These are phyloP conservation scores for Tuber calosporum DNA, from an alignment of 495 filamentous ascomycete genomes.

Conservation along the genomic window DNA sequence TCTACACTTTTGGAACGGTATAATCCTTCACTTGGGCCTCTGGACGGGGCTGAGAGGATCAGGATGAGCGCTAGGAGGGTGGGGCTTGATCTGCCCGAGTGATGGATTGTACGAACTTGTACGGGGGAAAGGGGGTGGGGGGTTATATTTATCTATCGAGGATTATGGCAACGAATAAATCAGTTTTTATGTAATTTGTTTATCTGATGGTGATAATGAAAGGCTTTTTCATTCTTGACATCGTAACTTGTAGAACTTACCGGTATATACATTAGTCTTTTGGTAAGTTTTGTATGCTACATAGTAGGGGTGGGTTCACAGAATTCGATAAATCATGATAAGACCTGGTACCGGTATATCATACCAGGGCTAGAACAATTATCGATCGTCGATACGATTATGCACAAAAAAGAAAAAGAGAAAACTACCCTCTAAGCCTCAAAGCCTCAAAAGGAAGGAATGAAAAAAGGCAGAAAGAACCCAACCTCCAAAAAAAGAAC, in stretches of 20 bases:
- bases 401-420: neutral
- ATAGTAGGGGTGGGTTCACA: too few relatives aligned
- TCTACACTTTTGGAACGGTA: slow-evolving; percentile 75
- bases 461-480: neutral
- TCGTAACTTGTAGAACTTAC: too few relatives aligned
- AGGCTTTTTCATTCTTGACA: too few relatives aligned
- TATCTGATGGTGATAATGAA: too few relatives aligned
- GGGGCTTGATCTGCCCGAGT: slow-evolving; percentile 73
- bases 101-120: slow-evolving; percentile 39
- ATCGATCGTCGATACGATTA: neutral
- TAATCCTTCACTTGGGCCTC: slow-evolving; percentile 70
- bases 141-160: too few relatives aligned
- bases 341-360: too few relatives aligned
- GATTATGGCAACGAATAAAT: too few relatives aligned
- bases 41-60: slow-evolving; percentile 78
- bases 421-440: neutral
- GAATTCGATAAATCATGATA: too few relatives aligned
- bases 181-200: too few relatives aligned
- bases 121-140: too few relatives aligned
- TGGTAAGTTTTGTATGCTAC: too few relatives aligned
- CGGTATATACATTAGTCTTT: too few relatives aligned
- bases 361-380: neutral
- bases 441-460: neutral
- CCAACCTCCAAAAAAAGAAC: neutral
- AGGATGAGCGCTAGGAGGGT: slow-evolving; percentile 76